phyloP scores from a whole-genome alignment of 139 green algal genomes.

The Yamagishiella unicocca region DNA sequence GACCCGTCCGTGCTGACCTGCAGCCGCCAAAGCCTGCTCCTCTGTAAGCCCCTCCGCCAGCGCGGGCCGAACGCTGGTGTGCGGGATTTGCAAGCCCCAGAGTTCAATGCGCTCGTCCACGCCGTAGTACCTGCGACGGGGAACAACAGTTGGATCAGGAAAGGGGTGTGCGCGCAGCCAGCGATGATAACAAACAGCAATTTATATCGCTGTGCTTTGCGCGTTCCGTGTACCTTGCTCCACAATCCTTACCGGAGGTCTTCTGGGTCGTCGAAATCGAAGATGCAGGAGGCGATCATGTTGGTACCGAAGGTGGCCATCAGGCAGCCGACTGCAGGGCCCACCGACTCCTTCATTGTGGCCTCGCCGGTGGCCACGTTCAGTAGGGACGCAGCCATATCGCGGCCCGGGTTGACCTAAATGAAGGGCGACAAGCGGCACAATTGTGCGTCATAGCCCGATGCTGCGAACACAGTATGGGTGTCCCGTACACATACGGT shows the following conservation, averaged over 20 bases:
- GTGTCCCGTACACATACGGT: no score
- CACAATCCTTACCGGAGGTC: constrained; percentile 56
- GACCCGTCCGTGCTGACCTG: constrained; percentile 20
- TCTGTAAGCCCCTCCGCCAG: constrained; percentile 46
- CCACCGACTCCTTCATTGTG: constrained; percentile 70
- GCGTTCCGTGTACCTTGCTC: no score
- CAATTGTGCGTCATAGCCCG: no score
- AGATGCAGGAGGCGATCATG: constrained; percentile 82
- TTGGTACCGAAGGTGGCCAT: constrained; percentile 83
- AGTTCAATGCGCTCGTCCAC: constrained; percentile 80
- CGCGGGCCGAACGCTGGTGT: constrained; percentile 67
- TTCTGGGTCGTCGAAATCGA: constrained; percentile 77
- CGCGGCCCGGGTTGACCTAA: constrained; percentile 24
- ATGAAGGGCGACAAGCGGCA: no score
- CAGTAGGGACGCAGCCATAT: constrained; percentile 52
- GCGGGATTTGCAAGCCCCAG: constrained; percentile 81
- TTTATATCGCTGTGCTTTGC: no score
- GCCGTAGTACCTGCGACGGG: constrained; percentile 47
- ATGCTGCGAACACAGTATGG: no score
- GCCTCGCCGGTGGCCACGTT: constrained; percentile 54
- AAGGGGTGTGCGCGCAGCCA: no score
- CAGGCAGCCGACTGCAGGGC: constrained; percentile 78
- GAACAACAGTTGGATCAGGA: neutral
- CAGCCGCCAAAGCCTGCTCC: constrained; percentile 46
- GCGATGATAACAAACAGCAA: no score